Conservation (phyloP, 2,329 filamentous ascomycete species). For the Fusarium citri region DNA sequence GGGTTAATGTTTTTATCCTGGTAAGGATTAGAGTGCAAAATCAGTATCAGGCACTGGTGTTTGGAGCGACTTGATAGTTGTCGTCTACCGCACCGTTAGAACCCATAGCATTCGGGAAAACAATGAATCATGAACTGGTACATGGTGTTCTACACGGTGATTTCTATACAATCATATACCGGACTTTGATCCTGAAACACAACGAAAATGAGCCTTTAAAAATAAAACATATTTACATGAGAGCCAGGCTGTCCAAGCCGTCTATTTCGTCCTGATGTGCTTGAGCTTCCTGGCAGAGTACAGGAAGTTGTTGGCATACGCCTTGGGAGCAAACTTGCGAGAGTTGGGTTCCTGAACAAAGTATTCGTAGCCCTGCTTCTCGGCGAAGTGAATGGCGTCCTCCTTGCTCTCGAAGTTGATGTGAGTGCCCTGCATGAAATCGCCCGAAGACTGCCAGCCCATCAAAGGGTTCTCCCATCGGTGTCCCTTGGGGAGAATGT, state of each 20-base stretch:
- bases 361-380: constrained; percentile 99
- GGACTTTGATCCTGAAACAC: neutral
- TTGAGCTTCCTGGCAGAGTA: constrained; percentile 90
- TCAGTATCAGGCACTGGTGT: constrained; percentile 32
- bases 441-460: constrained; percentile 97
- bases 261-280: constrained; percentile 83
- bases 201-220: constrained; percentile 30
- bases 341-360: constrained; percentile 97
- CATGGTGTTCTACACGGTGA: neutral
- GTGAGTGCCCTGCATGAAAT: constrained; percentile 94
- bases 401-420: constrained; percentile 93
- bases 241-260: constrained; percentile 11
- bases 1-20: constrained; percentile 23
- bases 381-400: constrained; percentile 92
- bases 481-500: constrained; percentile 89
- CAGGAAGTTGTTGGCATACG: constrained; percentile 96
- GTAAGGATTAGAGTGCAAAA: constrained; percentile 31
- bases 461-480: constrained; percentile 99
- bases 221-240: constrained; percentile 48
- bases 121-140: neutral
- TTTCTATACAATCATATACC: neutral
- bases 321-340: constrained; percentile 86
- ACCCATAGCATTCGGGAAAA: constrained; percentile 1
- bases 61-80: constrained; percentile 1
- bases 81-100: neutral